Evolutionary conservation across 2,329 filamentous ascomycete genomes (phyloP).

Genomic region (Rhinocladiella similis): DNA sequence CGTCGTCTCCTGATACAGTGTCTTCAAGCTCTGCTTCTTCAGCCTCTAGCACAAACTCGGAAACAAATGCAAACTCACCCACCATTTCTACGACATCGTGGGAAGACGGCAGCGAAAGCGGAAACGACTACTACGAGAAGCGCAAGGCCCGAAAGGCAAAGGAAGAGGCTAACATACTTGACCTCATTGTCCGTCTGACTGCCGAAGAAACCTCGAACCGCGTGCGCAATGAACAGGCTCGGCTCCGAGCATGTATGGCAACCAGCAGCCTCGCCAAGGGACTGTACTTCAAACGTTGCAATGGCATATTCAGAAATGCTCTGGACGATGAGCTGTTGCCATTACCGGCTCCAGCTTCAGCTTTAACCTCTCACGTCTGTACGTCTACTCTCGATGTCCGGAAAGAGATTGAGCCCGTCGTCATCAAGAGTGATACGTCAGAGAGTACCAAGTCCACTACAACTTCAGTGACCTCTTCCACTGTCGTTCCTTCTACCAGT

Average conservation of each 20-base stretch:
- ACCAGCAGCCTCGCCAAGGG: conserved; percentile 14
- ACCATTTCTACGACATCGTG: not conserved
- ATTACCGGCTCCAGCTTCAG: not conserved
- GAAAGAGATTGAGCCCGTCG: not conserved
- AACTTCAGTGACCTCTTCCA: too few relatives aligned
- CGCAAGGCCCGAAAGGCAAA: not conserved
- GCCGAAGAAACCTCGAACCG: not conserved
- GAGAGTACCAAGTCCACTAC: too few relatives aligned
- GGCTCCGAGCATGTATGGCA: conserved; percentile 7
- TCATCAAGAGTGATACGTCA: too few relatives aligned
- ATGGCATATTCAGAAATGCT: conserved; percentile 18
- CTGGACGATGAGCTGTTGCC: conserved; percentile 3
- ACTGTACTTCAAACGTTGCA: conserved; percentile 23
- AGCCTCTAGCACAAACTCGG: not conserved
- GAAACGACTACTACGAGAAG: not conserved
- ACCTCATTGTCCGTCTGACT: not conserved
- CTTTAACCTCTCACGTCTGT: not conserved
- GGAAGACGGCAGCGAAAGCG: not conserved
- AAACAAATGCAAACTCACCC: not conserved
- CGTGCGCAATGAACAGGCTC: conserved; percentile 3
- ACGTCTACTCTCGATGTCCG: too few relatives aligned
- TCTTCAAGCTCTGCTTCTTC: too few relatives aligned
- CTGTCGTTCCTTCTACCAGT: too few relatives aligned
- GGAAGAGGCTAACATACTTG: not conserved
- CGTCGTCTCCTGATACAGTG: not conserved